phyloP scores from a whole-genome alignment of 2,329 filamentous ascomycete genomes.

The Fusarium beomiforme region DNA sequence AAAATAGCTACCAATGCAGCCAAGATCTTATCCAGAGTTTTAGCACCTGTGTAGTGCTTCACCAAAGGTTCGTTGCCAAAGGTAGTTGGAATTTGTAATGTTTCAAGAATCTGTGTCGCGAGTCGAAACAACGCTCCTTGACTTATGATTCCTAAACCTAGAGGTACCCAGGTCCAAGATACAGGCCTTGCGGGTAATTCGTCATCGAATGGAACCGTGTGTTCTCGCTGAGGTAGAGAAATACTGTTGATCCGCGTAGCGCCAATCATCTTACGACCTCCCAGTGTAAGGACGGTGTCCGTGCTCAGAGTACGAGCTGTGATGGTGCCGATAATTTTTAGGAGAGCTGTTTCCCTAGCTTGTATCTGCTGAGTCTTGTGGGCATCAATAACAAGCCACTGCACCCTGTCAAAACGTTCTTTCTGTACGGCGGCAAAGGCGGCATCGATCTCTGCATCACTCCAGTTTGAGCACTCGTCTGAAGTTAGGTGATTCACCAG shows the following conservation, averaged over 20 bases:
- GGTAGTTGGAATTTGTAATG: rapidly evolving
- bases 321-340: neutral
- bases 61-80: neutral
- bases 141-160: rapidly evolving
- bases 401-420: neutral
- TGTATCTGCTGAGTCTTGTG: neutral
- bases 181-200: neutral
- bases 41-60: neutral
- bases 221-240: neutral
- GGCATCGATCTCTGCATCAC: neutral
- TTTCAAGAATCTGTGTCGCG: rapidly evolving
- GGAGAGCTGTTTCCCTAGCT: neutral
- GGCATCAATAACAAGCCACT: neutral
- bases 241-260: neutral
- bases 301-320: neutral
- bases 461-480: neutral
- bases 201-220: neutral
- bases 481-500: neutral
- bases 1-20: neutral
- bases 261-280: neutral
- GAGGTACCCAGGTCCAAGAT: neutral
- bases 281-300: rapidly evolving
- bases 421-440: neutral
- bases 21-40: neutral
- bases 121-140: neutral